Conservation (phyloP, 345 rosid genomes). For the Ceriops tagal region DNA sequence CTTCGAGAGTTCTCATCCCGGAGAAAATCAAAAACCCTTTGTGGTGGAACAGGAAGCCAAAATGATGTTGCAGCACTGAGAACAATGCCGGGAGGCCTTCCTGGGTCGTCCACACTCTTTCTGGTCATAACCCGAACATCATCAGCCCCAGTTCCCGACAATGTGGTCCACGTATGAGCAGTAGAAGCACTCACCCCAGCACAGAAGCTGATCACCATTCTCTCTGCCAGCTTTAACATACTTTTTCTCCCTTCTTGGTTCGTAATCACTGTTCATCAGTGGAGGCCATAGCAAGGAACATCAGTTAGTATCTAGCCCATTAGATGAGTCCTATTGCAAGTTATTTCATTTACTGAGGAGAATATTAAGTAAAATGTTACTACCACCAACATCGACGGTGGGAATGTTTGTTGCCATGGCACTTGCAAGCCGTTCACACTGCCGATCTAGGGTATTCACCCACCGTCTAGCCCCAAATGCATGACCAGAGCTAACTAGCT, state of each 20-base stretch:
- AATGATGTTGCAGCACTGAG: slow-evolving; percentile 87
- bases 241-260: slow-evolving; percentile 65
- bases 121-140: slow-evolving; percentile 78
- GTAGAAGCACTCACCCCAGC: slow-evolving; percentile 69
- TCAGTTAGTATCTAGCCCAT: background rate
- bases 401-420: slow-evolving; percentile 54
- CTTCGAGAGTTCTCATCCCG: slow-evolving; percentile 66
- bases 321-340: too few species aligned
- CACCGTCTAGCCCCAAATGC: slow-evolving; percentile 94
- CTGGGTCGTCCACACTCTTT: slow-evolving; percentile 72
- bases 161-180: slow-evolving; percentile 62
- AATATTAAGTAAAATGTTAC: background rate
- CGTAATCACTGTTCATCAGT: slow-evolving; percentile 44
- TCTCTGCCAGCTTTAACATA: slow-evolving; percentile 70
- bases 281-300: background rate
- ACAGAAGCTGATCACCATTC: slow-evolving; percentile 75
- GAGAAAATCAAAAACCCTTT: slow-evolving; percentile 67
- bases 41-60: slow-evolving; percentile 79
- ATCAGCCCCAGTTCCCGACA: slow-evolving; percentile 60
- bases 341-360: too few species aligned
- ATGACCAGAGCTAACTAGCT: slow-evolving; percentile 57
- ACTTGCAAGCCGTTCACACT: slow-evolving; percentile 74
- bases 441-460: slow-evolving; percentile 70
- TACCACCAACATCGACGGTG: slow-evolving; percentile 52
- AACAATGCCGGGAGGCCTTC: slow-evolving; percentile 76